Percentiles rank a stretch among this genome's conserved stretches.
Conservation (phyloP, 2,329 filamentous ascomycete genomes). For the Phaeomoniella chlamydospora region DNA sequence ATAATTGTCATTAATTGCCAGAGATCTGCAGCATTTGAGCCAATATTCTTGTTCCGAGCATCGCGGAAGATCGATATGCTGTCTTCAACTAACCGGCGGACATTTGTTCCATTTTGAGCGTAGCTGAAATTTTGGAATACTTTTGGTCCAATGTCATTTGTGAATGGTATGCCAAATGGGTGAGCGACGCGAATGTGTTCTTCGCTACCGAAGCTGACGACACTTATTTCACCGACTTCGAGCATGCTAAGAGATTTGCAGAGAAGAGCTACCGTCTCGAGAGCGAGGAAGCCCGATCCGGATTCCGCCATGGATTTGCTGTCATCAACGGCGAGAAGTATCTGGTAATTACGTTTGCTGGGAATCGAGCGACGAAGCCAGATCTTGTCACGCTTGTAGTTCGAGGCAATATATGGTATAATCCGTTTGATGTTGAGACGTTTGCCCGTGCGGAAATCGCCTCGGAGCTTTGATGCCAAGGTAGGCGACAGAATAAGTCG, state of each 20-base stretch:
- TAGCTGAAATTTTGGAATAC: slow-evolving; percentile 79
- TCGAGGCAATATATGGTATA: slow-evolving; percentile 96
- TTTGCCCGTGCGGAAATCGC: slow-evolving; percentile 93
- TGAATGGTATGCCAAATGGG: slow-evolving; percentile 70
- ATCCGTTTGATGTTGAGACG: slow-evolving; percentile 98
- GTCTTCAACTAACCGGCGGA: slow-evolving; percentile 60
- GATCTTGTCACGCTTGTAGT: slow-evolving; percentile 99
- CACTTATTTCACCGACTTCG: slow-evolving; percentile 71
- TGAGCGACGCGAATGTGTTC: slow-evolving; percentile 67
- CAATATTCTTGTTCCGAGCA: slow-evolving; percentile 47
- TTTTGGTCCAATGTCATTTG: slow-evolving; percentile 64
- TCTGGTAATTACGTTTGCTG: slow-evolving; percentile 89
- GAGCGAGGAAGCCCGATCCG: slow-evolving; percentile 62
- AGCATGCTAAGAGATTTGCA: slow-evolving; percentile 79
- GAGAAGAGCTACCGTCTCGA: slow-evolving; percentile 88
- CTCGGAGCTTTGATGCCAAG: slow-evolving; percentile 87
- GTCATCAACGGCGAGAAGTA: slow-evolving; percentile 94
- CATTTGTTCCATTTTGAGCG: slow-evolving; percentile 71
- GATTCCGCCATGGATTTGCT: slow-evolving; percentile 84
- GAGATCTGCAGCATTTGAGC: slow-evolving; percentile 45
- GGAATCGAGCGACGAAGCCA: slow-evolving; percentile 94
- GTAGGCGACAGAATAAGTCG: slow-evolving; percentile 91
- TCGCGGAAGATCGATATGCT: slow-evolving; percentile 71
- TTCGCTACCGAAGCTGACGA: slow-evolving; percentile 65
- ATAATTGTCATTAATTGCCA: slow-evolving; percentile 94